Evolutionary conservation across 345 rosid genomes (phyloP).

Genomic region (Dimocarpus longan): DNA sequence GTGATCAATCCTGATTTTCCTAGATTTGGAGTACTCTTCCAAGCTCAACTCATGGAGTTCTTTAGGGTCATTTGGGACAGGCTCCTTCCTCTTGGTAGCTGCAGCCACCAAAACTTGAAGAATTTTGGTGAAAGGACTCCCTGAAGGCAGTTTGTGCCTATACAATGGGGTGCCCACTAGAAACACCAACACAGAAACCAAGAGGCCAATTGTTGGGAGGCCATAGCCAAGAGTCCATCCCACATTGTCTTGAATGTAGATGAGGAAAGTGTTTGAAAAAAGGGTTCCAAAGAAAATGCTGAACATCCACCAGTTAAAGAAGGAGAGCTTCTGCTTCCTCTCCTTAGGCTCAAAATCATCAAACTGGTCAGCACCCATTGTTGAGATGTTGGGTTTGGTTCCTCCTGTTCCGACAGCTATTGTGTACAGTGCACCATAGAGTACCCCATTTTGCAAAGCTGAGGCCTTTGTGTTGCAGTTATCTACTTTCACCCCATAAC

Average conservation of each 20-base stretch:
- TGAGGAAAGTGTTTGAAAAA: conserved; percentile 53
- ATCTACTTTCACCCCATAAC: conserved; percentile 19
- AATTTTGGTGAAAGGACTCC: conserved; percentile 53
- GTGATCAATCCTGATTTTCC: conserved; percentile 45
- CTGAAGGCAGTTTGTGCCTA: conserved; percentile 52
- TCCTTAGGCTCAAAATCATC: conserved; percentile 65
- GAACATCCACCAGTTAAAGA: conserved; percentile 79
- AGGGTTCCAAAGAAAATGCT: conserved; percentile 63
- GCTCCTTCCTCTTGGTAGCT: conserved; percentile 41
- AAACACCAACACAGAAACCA: conserved; percentile 43
- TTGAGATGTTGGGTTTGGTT: conserved; percentile 68
- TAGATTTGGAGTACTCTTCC: conserved; percentile 35
- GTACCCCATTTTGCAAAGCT: conserved; percentile 37
- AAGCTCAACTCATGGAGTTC: conserved; percentile 49
- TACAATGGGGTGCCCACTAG: conserved; percentile 50
- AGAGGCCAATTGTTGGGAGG: conserved; percentile 50
- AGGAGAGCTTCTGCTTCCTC: conserved; percentile 58
- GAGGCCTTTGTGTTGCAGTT: conserved; percentile 38
- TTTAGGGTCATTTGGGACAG: conserved; percentile 43
- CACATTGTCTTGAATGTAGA: conserved; percentile 55
- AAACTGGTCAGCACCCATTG: conserved; percentile 74
- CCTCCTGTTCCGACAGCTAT: conserved; percentile 57
- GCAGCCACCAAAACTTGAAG: conserved; percentile 56
- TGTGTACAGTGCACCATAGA: conserved; percentile 49
- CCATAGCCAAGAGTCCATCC: conserved; percentile 55